Conservation (phyloP, 139 green algal species). For the Chlorella vulgaris region DNA sequence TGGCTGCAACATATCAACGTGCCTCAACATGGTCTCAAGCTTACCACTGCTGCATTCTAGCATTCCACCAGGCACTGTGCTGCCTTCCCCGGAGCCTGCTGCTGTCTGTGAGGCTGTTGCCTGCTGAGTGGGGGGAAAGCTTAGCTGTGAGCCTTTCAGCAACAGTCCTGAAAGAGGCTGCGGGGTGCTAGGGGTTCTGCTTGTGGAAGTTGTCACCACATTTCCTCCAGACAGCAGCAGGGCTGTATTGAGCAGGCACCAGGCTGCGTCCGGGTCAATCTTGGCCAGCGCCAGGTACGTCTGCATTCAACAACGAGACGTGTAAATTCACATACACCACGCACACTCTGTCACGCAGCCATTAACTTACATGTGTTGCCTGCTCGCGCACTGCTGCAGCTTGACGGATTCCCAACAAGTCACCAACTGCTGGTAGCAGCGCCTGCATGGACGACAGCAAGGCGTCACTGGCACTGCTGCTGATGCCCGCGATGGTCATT, state of each 20-base stretch:
- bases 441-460: constrained; percentile 32
- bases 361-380: constrained; percentile 32
- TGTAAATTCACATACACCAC: neutral
- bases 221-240: too few relatives aligned
- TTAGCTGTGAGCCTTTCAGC: too few relatives aligned
- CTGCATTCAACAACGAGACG: constrained; percentile 11
- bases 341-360: neutral
- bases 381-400: constrained; percentile 46
- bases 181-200: too few relatives aligned
- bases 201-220: too few relatives aligned
- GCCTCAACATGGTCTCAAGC: too few relatives aligned
- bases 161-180: too few relatives aligned
- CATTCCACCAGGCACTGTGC: too few relatives aligned
- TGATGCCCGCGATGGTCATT: constrained; percentile 7
- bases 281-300: constrained; percentile 56
- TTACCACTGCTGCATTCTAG: too few relatives aligned
- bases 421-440: constrained; percentile 41
- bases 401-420: constrained; percentile 49
- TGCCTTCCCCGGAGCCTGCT: too few relatives aligned
- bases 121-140: too few relatives aligned
- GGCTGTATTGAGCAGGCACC: constrained; percentile 56
- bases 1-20: too few relatives aligned
- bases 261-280: constrained; percentile 72
- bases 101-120: too few relatives aligned
- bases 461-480: constrained; percentile 23